These are phyloP conservation scores for Ganoderma boninense DNA, from an alignment of 1,284 basidiomycete species.

Conservation along the genomic window DNA sequence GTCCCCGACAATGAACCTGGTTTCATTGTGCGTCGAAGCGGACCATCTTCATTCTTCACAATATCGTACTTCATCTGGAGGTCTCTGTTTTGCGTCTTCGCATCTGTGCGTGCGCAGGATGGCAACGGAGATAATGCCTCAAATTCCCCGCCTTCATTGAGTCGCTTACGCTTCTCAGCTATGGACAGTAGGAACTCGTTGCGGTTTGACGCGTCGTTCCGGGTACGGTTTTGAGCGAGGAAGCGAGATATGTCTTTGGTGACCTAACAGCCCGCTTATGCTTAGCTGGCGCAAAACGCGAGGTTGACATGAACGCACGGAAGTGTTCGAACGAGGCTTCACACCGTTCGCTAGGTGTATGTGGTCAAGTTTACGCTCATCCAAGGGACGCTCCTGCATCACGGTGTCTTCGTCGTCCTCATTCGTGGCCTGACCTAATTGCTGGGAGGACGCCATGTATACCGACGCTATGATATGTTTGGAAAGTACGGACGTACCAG, in stretches of 20 bases:
- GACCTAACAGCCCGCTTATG: slow-evolving; percentile 51
- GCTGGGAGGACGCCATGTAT: slow-evolving; percentile 9
- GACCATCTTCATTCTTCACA: slow-evolving; percentile 80
- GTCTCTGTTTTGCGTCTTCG: slow-evolving; percentile 73
- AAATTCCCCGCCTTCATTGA: slow-evolving; percentile 39
- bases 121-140: slow-evolving; percentile 36
- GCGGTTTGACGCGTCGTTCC: slow-evolving; percentile 78
- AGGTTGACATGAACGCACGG: slow-evolving; percentile 53
- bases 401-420: slow-evolving; percentile 25
- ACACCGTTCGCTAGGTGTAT: slow-evolving; percentile 54
- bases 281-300: neutral
- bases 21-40: slow-evolving; percentile 66
- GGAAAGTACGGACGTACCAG: slow-evolving; percentile 50
- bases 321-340: slow-evolving; percentile 59
- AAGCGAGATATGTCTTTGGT: slow-evolving; percentile 75
- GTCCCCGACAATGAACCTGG: slow-evolving; percentile 3
- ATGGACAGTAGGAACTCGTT: slow-evolving; percentile 72
- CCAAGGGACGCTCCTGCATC: slow-evolving; percentile 49
- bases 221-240: slow-evolving; percentile 70
- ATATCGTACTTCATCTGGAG: slow-evolving; percentile 86
- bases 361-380: slow-evolving; percentile 73
- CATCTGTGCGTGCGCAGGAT: slow-evolving; percentile 78
- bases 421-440: slow-evolving; percentile 29
- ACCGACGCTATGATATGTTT: too few species aligned
- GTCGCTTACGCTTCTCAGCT: slow-evolving; percentile 58